Evolutionary conservation across 1,139 yeast genomes (phyloP).

Genomic region (Trichomonascaceae sp.): DNA sequence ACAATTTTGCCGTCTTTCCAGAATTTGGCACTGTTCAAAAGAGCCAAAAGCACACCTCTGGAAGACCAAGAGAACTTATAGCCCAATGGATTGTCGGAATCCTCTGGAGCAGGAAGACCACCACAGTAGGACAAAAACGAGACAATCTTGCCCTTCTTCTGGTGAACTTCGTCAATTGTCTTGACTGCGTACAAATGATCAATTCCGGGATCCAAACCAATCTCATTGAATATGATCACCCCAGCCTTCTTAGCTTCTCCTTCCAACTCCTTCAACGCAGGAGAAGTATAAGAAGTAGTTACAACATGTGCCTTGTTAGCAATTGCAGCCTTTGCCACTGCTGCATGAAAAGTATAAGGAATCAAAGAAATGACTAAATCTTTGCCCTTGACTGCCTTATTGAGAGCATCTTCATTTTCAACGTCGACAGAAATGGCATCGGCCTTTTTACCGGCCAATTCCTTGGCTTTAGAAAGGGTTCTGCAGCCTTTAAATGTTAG

Average conservation of each 20-base stretch:
- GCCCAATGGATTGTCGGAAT: constrained; percentile 95
- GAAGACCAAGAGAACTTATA: constrained; percentile 99
- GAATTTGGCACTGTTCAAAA: constrained; percentile 87
- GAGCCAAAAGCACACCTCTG: constrained; percentile 92
- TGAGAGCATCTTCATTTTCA: constrained; percentile 67
- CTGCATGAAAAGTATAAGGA: constrained; percentile 91
- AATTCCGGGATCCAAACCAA: constrained; percentile 88
- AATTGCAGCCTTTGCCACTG: constrained; percentile 90
- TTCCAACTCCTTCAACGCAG: constrained; percentile 57
- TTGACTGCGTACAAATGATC: constrained; percentile 97
- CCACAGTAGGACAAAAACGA: constrained; percentile 97
- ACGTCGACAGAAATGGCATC: constrained; percentile 86
- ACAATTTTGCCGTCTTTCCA: constrained; percentile 82
- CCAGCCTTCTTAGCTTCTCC: constrained; percentile 41
- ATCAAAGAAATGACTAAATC: constrained; percentile 91
- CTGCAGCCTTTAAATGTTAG: constrained; percentile 56
- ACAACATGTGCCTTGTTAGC: constrained; percentile 87
- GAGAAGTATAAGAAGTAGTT: constrained; percentile 93
- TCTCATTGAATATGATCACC: constrained; percentile 45
- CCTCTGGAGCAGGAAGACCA: constrained; percentile 97
- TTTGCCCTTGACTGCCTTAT: constrained; percentile 65
- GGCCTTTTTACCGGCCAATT: constrained; percentile 76
- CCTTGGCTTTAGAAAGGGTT: constrained; percentile 80
- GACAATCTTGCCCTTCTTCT: constrained; percentile 82
- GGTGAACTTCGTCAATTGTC: constrained; percentile 95